A percentile compares a stretch with the other conserved stretches of the same genome.
Conservation (phyloP, 257 asterid species). For the Solanum lignicaule region DNA sequence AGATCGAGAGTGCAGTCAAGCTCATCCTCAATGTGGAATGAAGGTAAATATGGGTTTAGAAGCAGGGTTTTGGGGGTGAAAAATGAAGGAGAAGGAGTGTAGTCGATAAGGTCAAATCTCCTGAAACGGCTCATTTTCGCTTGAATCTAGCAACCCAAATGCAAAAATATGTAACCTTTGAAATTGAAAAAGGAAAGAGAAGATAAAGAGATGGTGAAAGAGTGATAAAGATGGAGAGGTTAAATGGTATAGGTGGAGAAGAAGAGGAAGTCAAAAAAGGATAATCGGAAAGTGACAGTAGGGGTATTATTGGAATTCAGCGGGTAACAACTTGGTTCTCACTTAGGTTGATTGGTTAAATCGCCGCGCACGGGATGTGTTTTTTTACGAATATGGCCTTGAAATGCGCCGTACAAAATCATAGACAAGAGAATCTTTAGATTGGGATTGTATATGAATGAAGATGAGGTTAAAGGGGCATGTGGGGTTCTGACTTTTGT, state of each 20-base stretch:
- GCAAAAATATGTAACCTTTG: neutral
- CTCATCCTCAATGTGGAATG: slow-evolving; percentile 25
- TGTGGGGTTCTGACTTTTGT: neutral
- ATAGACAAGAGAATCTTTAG: neutral
- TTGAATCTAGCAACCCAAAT: neutral
- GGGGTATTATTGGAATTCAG: neutral
- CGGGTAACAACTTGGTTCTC: neutral
- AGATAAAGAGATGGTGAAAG: neutral
- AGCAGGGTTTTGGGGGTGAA: slow-evolving; percentile 22
- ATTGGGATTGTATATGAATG: neutral
- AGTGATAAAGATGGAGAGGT: neutral
- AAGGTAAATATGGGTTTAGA: slow-evolving; percentile 20
- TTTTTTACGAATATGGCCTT: neutral
- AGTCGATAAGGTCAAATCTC: slow-evolving; percentile 50
- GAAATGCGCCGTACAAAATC: neutral
- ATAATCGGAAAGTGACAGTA: neutral
- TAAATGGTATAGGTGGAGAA: neutral
- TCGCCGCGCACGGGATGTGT: neutral
- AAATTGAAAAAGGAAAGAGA: neutral
- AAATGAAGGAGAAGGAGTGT: slow-evolving; percentile 29
- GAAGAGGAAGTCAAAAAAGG: neutral
- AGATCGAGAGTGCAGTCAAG: slow-evolving; percentile 37
- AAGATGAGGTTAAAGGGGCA: neutral
- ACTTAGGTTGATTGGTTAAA: neutral
- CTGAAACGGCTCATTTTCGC: slow-evolving; percentile 45